Evolutionary conservation across 257 asterid genomes (phyloP), one percentile per base, ranked within the genome.

Genomic region (Solanum chiquidenum): DNA sequence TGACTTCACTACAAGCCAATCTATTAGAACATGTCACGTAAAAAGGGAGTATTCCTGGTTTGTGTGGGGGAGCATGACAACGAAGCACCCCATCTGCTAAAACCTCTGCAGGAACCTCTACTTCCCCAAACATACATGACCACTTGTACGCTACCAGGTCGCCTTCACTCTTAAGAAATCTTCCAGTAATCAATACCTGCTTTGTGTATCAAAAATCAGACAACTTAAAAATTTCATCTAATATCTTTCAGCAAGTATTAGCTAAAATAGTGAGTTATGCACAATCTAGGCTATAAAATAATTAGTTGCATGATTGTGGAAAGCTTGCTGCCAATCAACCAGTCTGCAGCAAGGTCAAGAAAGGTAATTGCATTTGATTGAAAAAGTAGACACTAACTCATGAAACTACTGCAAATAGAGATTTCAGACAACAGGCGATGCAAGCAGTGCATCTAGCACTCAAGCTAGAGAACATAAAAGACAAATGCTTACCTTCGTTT

Each of bases 121-220:
- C 88, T 91, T 93, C 95, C 79, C 99, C 98, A 91, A 96, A 96
- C 99, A 96, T 96, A 85, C 95, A 86, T 75, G 98, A 93, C 98
- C 98, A 96, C 90, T 93, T 92, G 90, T 87, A 93, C 33, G 87
- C 88, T 58, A 91, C 89, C 35, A 92, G 84, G 80, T 92, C 97
- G 73, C 91, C 85, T 84, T 90, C 91, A 84, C 92, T 90, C 91
- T 92, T 93, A 74, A 96, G 95, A 90, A 95, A 96, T 76, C 83
- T 90, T 89, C 99, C 99, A 46, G 89, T 87, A 62, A 96, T 89
- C 79, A 92, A 90, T 84, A 96, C 96, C 99, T 95, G 94, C 82
- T 89, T 87, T 49, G 85, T 72, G 86, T 83, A 44, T 79, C 46
- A 49, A 83, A 77, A 38, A 33, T 46, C n/a, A 27, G 11, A 55